phyloP scores from a whole-genome alignment of 139 green algal genomes.

The Chlorella ohadii region DNA sequence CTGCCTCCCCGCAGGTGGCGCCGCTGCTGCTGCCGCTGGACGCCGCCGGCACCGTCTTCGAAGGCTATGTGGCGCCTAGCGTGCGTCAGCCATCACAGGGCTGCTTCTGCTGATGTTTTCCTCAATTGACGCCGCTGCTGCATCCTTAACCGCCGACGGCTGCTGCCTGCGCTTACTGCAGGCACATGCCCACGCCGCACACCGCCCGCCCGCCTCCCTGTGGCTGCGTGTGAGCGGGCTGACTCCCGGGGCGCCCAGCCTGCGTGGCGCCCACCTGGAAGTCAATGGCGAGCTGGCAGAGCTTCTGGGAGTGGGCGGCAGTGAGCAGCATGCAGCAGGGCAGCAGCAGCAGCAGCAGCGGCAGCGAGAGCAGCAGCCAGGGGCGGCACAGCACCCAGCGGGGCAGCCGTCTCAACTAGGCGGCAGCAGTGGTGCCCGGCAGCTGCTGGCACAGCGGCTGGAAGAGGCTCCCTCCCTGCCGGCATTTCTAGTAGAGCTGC shows the following conservation, averaged over 20 bases:
- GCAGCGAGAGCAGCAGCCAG: too few relatives aligned
- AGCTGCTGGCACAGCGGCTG: conserved; percentile 26
- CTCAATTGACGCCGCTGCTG: too few relatives aligned
- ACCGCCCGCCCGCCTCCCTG: neutral
- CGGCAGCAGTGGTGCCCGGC: neutral
- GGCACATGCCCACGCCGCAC: neutral
- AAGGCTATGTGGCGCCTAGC: conserved; percentile 23
- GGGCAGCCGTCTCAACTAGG: too few relatives aligned
- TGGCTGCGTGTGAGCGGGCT: conserved; percentile 36
- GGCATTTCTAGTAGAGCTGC: conserved; percentile 38
- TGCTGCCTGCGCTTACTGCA: neutral
- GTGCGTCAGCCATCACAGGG: neutral
- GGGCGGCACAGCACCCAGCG: too few relatives aligned
- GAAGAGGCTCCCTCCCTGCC: conserved; percentile 21
- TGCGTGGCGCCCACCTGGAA: conserved; percentile 26
- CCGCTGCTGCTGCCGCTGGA: conserved; percentile 21
- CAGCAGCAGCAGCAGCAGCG: neutral
- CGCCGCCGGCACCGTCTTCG: neutral
- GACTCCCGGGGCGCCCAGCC: neutral
- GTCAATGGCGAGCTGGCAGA: conserved; percentile 1
- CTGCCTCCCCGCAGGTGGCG: conserved; percentile 5
- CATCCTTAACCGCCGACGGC: too few relatives aligned
- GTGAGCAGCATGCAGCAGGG: too few relatives aligned
- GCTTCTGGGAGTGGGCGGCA: neutral
- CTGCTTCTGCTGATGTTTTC: neutral